Evolutionary conservation across 176 grass and related monocot genomes (phyloP), one percentile per base, ranked within the genome.

Genomic region (Oryza coarctata): DNA sequence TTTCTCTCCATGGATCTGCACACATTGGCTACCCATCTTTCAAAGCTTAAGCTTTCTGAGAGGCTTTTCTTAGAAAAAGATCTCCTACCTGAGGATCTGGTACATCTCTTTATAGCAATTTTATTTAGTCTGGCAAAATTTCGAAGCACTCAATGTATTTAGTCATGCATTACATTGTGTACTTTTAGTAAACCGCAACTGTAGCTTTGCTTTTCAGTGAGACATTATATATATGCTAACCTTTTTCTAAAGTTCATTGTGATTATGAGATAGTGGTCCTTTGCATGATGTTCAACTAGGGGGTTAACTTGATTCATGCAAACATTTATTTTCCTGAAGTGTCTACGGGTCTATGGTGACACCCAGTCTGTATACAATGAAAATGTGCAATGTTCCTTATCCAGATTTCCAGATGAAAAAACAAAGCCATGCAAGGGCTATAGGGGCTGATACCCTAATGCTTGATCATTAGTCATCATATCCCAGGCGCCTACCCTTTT

Each of bases 1-100:
- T 98, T 94, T 88, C 87, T 98, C 40, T 95, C 82, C 61, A 91
- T 95, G 85, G 96, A 98, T 88, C 86, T 98, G 52, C 52, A 91
- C 77, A 88, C 90, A 83, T 80, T 98, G 79, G 91, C 91, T 22
- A 76, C 63, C 41, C 85, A 93, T 31, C 93, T 98, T 57, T 93
- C 91, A 11, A 98, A 91, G 83, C 50, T 95, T 73, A 95, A 87
- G 69, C 83, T 88, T 40, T 91, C 79, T 22, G 82, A 91, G 73
- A 93, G 96, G 78, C 93, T 95, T 77, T 98, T 95, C 52, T 29
- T 98, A 40, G 96, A 95, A 85, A 87, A 88, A 57, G 82, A 91
- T 86, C 83, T 95, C 64, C 88, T 95, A 25, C 55, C 70, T 55
- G 89, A 87, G 60, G 93, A 93, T 65, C 58, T 85, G 88, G 93